Evolutionary conservation across 331 rosid species (phyloP), one percentile per base, ranked within the genome.

Genomic region (Dryas integrifolia): DNA sequence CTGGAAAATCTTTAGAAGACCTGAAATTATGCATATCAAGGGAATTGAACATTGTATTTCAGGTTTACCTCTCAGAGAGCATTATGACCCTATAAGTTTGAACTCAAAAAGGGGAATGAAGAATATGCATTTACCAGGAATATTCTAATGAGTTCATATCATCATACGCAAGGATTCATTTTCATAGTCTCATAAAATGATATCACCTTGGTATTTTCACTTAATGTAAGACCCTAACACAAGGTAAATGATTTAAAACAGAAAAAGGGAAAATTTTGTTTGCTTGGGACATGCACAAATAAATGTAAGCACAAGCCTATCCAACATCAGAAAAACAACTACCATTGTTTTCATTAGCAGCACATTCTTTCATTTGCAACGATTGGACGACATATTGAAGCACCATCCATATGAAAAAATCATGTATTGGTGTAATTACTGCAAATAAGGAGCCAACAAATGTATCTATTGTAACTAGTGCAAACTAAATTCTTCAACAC

Each of bases 1-100:
- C 97, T 24, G 92, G 88, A 88, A 87, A 95, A 72, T 95, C 98
- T 87, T 86, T 92, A 67, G 90, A 86, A 63, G 96, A 86, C 99
- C 99, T 95, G 99, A 86, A 95, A 95, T 77, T 76, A 84, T 83
- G 84, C 87, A 87, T 87, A 82, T 69, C 79, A 85, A 83, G 79
- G 87, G 74, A 69, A 79, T 89, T 85, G 96, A 87, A 77, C 81
- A 88, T 81, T 65, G 77, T 66, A 79, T 81, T 85, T 95, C 81
- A 85, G 86, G 88, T 66, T 72, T 65, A 66, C 73, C 81, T 76
- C 73, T 65, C 77, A 72, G 75, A 56, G 68, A 58, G 46, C 68
- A 76, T 62, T 69, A 70, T 57, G 46, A 74, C 75, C 87, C 82
- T 48, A 65, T 59, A 81, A 80, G 67, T 75, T 80, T 60, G 50